These are phyloP conservation scores for Dipodascus albidus DNA, from an alignment of 805 yeast genomes.

Conservation along the genomic window DNA sequence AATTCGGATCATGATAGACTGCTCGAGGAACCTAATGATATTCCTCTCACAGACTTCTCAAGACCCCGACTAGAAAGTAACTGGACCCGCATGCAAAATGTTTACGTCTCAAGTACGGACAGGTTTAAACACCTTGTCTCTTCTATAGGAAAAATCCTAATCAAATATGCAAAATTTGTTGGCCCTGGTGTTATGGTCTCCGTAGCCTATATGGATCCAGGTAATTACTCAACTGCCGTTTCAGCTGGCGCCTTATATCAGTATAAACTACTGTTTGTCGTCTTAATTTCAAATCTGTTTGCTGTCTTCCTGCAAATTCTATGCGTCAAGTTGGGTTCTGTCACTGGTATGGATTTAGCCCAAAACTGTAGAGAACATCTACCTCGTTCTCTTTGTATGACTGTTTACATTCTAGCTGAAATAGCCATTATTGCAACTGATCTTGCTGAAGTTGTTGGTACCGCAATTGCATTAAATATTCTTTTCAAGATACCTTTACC, in stretches of 20 bases:
- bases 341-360: slow-evolving; percentile 81
- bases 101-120: neutral
- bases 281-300: slow-evolving; percentile 67
- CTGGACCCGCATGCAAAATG: neutral
- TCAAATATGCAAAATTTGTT: slow-evolving; percentile 54
- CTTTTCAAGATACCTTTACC: slow-evolving; percentile 62
- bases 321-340: slow-evolving; percentile 78
- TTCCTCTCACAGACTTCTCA: neutral
- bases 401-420: slow-evolving; percentile 64
- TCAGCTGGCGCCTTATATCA: slow-evolving; percentile 75
- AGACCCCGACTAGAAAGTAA: neutral
- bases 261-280: slow-evolving; percentile 60
- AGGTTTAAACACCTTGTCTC: neutral
- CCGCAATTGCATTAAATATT: slow-evolving; percentile 76
- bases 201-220: slow-evolving; percentile 91
- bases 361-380: slow-evolving; percentile 68
- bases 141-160: slow-evolving; percentile 20
- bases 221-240: slow-evolving; percentile 84
- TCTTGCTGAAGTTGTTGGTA: slow-evolving; percentile 88
- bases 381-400: slow-evolving; percentile 52
- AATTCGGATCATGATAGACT: neutral
- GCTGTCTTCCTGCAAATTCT: slow-evolving; percentile 76
- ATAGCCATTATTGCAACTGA: slow-evolving; percentile 87
- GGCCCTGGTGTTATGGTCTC: slow-evolving; percentile 86
- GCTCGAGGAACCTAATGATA: neutral